Conservation (phyloP, 2,329 filamentous ascomycete genomes). For the Microcera coccophila region DNA sequence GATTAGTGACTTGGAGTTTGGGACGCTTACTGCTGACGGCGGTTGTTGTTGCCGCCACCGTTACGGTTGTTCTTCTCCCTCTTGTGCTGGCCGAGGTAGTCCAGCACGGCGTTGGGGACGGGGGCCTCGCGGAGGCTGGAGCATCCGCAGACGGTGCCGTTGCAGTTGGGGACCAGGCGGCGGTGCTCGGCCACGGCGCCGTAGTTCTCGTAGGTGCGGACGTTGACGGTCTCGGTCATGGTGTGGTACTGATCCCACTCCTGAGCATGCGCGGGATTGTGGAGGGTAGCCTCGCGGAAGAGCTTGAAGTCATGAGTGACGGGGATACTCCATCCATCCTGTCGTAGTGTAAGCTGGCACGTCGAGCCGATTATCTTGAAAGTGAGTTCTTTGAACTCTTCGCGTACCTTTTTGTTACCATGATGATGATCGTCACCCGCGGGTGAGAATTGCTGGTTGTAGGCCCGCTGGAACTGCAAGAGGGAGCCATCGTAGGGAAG, state of each 20-base stretch:
- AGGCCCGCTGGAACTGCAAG: background rate
- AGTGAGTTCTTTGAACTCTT: no score
- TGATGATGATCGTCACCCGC: background rate
- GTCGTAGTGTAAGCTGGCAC: background rate
- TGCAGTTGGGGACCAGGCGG: slow-evolving; percentile 9
- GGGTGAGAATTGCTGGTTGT: background rate
- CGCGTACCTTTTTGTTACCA: no score
- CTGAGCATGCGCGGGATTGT: slow-evolving; percentile 10
- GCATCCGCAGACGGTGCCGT: slow-evolving; percentile 9
- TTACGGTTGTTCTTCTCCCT: background rate
- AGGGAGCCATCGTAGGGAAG: background rate
- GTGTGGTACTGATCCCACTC: slow-evolving; percentile 25
- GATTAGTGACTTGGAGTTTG: no score
- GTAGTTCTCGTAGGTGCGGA: slow-evolving; percentile 26
- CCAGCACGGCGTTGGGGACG: slow-evolving; percentile 2
- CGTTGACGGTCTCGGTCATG: slow-evolving; percentile 14
- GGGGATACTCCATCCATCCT: background rate
- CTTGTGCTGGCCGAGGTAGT: background rate
- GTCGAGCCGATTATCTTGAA: slow-evolving; percentile 3
- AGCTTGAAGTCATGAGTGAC: background rate
- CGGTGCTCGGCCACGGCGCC: slow-evolving; percentile 21
- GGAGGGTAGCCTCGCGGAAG: background rate
- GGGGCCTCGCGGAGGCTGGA: slow-evolving; percentile 1
- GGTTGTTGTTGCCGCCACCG: no score
- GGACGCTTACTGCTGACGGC: no score